Evolutionary conservation across 306 rosid genomes (phyloP).

Genomic region (Prunus persica): DNA sequence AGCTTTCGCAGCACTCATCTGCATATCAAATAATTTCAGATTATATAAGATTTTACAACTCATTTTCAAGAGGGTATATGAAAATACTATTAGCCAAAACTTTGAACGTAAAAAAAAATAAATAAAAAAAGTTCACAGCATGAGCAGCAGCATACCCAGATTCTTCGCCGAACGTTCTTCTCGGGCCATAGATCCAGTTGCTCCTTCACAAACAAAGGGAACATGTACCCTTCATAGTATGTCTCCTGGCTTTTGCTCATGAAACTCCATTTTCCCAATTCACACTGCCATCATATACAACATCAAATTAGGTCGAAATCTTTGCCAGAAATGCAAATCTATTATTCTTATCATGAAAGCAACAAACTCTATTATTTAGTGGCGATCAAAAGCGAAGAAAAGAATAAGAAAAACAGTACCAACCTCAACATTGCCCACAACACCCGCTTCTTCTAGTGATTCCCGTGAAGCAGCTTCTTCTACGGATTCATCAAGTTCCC

Average conservation of each 20-base stretch:
- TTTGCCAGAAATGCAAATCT: neutral
- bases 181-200: slow-evolving; percentile 96
- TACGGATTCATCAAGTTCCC: slow-evolving; percentile 95
- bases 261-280: slow-evolving; percentile 91
- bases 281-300: slow-evolving; percentile 39
- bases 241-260: slow-evolving; percentile 82
- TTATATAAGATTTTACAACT: neutral
- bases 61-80: neutral
- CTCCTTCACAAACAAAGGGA: slow-evolving; percentile 78
- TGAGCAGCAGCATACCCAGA: slow-evolving; percentile 59
- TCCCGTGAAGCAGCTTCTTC: slow-evolving; percentile 94
- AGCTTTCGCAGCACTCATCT: slow-evolving; percentile 77
- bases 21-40: neutral
- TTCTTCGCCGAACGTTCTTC: slow-evolving; percentile 60
- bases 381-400: neutral
- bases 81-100: no score
- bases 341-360: neutral
- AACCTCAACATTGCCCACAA: slow-evolving; percentile 80
- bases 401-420: neutral
- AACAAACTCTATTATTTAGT: no score
- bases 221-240: slow-evolving; percentile 91
- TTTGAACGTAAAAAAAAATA: neutral
- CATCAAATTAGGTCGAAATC: neutral
- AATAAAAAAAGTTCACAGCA: neutral
- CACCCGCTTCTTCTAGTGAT: slow-evolving; percentile 96